phyloP scores from a whole-genome alignment of 768 basidiomycete species.

The Mycena leptocephala region DNA sequence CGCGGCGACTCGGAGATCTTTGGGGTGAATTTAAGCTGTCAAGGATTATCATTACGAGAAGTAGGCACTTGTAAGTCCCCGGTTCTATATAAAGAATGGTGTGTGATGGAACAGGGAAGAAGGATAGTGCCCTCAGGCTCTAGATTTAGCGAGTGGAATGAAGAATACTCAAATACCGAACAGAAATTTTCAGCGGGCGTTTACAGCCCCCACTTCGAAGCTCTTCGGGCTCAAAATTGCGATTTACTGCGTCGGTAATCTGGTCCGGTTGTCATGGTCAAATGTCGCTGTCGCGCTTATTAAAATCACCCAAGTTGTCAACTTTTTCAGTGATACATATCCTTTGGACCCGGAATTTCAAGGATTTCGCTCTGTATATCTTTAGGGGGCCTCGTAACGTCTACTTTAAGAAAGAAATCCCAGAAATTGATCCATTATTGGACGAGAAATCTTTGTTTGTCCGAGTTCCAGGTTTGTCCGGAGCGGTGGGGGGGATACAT shows the following conservation, averaged over 20 bases:
- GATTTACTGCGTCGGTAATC: neutral
- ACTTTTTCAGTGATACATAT: too few species aligned
- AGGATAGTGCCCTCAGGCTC: neutral
- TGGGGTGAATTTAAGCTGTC: neutral
- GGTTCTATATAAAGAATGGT: neutral
- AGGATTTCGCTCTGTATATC: too few species aligned
- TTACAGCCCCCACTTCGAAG: neutral
- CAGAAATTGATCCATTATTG: too few species aligned
- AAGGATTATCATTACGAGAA: neutral
- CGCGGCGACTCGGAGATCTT: neutral
- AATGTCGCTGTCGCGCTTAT: conserved; percentile 1
- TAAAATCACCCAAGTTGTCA: too few species aligned
- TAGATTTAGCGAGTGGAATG: neutral
- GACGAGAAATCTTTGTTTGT: too few species aligned
- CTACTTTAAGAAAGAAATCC: too few species aligned
- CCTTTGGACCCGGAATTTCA: too few species aligned
- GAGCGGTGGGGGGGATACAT: too few species aligned
- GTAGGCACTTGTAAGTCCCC: neutral
- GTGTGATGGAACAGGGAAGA: neutral
- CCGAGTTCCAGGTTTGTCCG: too few species aligned
- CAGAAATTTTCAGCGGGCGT: neutral
- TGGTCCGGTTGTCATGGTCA: neutral
- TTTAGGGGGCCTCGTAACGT: too few species aligned
- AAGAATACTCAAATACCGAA: neutral
- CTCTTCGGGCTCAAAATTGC: neutral